Base-by-base conservation (phyloP, 1,139 yeast species). In the Protomyces pachydermus region DNA sequence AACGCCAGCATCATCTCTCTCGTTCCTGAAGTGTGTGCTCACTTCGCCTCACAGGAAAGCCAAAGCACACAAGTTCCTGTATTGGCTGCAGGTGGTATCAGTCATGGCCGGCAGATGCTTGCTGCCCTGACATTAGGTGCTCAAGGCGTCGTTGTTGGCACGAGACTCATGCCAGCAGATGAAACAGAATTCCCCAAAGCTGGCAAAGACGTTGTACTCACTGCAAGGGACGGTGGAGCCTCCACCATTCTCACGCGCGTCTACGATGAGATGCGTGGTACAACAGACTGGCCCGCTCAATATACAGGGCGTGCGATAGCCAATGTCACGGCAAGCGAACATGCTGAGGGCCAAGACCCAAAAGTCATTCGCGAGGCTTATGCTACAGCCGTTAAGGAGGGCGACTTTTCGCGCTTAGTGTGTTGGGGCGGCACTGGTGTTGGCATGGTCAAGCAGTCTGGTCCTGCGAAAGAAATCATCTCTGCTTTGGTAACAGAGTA, bases 31-130 rank as follows among this genome's bases (percentile, higher is more conserved):
- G 72, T 75, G 37, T 42, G 48, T 42, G 48, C 48, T 12, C 20
- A n/a, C 25, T 70, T 77, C 56, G 70, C 76, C 14, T 77, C 79
- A 1, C 48, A 60, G 9, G 63, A 52, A 23, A 46, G 60, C 3
- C 71, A 66, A 60, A 42, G 38, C 3, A 38, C 37, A 9, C 32
- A 39, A 4, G 60, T 70, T 2, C 74, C 74, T 1, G 69, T 81
- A 5, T 71, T 81, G 12, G 79, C 82, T 0, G 77, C 83, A 5
- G 84, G 84, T 14, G 84, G 84, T 0, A 78, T 81, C n/a, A 73
- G 74, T 67, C 73, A 74, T 67, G 74, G 76, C 1, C 55, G 60
- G 3, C 72, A 73, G 2, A 72, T 77, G 16, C 66, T 70, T 3
- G 69, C 68, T 3, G 79, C 75, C 61, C 68, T 79, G 37, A 57